Evolutionary conservation across 2,329 filamentous ascomycete genomes (phyloP), one percentile per base, ranked within the genome.

Genomic region (Fusarium piperis): DNA sequence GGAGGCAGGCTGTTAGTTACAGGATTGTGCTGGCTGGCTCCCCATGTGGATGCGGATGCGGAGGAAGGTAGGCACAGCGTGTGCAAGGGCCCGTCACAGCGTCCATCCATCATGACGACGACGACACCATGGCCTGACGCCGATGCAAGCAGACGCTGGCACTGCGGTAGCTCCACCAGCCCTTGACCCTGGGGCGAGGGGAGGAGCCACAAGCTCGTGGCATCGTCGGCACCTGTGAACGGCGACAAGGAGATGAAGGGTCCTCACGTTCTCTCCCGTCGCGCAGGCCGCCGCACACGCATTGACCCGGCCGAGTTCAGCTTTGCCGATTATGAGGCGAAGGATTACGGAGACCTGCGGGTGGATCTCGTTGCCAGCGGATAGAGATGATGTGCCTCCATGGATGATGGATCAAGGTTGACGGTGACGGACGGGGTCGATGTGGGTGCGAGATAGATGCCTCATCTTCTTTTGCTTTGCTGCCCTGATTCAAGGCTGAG

Each of bases 111-210:
- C 44, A 51, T 51, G 44, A 67, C 64, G 39, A 60, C 53, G 68
- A 68, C 70, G 64, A 64, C 67, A 73, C 44, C 58, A 70, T 77
- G 70, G 73, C 67, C 74, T 73, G 74, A 77, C 73, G 59, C 65
- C 66, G 71, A 73, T 77, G 73, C 66, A 76, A 62, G 65, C 61
- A 64, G 62, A 51, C 65, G 68, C 70, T 60, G 67, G 70, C 72
- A 68, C 59, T 64, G 70, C 71, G 56, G 52, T 65, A 67, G 52
- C 70, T 76, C 74, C 74, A 76, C 70, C 33, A 48, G 55, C 62
- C 67, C 51, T 67, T 72, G 71, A 63, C 66, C 58, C 58, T 70
- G 41, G 55, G 26, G 26, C 12, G 28, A n/a, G 44, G 10, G 10
- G 23, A 32, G 58, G 57, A 52, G 58, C 58, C 44, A 52, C 44